Percentiles rank a stretch among this genome's conserved stretches.
Conservation (phyloP, 2,329 filamentous ascomycete species). For the Fusarium caatingaense region DNA sequence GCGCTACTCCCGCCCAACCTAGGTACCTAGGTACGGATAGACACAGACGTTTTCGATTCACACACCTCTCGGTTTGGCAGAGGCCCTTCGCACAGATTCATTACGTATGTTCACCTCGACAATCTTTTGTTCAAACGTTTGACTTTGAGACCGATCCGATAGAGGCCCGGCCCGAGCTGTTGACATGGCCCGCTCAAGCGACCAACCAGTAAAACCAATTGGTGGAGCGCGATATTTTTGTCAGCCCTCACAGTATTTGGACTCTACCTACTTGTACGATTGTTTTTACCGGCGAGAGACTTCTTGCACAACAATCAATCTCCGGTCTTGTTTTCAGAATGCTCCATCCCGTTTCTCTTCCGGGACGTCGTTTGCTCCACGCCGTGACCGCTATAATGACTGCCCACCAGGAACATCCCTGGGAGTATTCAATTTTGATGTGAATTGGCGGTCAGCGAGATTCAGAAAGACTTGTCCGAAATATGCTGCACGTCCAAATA, state of each 20-base stretch:
- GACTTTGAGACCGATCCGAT: conserved; percentile 32
- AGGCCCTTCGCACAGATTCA: conserved; percentile 24
- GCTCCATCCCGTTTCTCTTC: conserved; percentile 25
- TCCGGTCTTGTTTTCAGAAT: conserved; percentile 15
- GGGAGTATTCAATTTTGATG: conserved; percentile 33
- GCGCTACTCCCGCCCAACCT: conserved; percentile 24
- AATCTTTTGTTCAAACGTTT: conserved; percentile 10
- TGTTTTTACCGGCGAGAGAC: conserved; percentile 11
- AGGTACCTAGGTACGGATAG: background rate
- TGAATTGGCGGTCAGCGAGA: conserved; percentile 62
- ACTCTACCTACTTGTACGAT: background rate
- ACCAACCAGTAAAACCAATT: conserved; percentile 2
- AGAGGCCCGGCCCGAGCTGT: conserved; percentile 44
- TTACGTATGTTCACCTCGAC: conserved; percentile 9
- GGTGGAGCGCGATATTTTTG: conserved; percentile 6
- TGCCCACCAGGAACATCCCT: conserved; percentile 41
- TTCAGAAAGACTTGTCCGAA: conserved; percentile 26
- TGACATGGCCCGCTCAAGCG: conserved; percentile 28
- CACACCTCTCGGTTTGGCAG: conserved; percentile 25
- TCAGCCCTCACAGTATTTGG: conserved; percentile 3
- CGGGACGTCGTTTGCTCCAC: conserved; percentile 37
- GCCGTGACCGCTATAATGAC: conserved; percentile 35
- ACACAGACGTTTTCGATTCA: conserved; percentile 29
- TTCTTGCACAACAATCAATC: conserved; percentile 14
- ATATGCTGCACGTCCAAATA: conserved; percentile 24